Evolutionary conservation across 2,329 filamentous ascomycete genomes (phyloP).

Genomic region (Myriangium duriaei): DNA sequence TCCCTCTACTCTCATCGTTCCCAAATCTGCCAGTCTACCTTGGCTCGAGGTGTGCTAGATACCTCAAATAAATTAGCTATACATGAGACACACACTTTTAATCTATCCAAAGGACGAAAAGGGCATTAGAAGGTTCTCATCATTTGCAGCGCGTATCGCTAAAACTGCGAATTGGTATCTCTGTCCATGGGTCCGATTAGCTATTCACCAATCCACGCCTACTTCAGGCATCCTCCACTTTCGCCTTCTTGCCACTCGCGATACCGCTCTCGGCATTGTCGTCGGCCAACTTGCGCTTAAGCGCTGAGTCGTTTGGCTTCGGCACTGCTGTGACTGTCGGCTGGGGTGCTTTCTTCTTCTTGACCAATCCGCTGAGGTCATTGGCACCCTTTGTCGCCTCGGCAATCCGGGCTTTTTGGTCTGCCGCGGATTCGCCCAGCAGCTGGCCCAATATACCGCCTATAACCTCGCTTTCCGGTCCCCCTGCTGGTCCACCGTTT

Average conservation of each 20-base stretch:
- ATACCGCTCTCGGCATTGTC: conserved; percentile 2
- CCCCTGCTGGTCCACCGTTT: conserved; percentile 36
- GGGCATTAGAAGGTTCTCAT: too few relatives aligned
- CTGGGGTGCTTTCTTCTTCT: conserved; percentile 46
- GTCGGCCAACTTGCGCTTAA: conserved; percentile 5
- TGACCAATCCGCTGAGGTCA: conserved; percentile 61
- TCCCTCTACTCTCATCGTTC: too few relatives aligned
- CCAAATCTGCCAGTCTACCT: too few relatives aligned
- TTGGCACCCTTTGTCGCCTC: conserved; percentile 63
- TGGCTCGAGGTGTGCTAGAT: too few relatives aligned
- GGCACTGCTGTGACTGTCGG: conserved; percentile 2
- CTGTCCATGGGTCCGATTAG: not conserved
- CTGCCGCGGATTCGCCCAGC: conserved; percentile 48
- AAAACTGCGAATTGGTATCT: not conserved
- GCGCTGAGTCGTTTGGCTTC: not conserved
- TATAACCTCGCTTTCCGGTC: conserved; percentile 36
- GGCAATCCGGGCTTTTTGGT: conserved; percentile 52
- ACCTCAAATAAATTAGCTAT: too few relatives aligned
- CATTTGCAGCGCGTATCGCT: too few relatives aligned
- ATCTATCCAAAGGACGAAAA: too few relatives aligned
- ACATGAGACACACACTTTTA: too few relatives aligned
- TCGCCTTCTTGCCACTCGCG: conserved; percentile 3
- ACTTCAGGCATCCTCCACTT: conserved; percentile 2
- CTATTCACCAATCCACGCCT: too few relatives aligned
- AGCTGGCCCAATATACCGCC: conserved; percentile 52